Evolutionary conservation across 768 basidiomycete genomes (phyloP).

Genomic region (Tubosaeta sp.): DNA sequence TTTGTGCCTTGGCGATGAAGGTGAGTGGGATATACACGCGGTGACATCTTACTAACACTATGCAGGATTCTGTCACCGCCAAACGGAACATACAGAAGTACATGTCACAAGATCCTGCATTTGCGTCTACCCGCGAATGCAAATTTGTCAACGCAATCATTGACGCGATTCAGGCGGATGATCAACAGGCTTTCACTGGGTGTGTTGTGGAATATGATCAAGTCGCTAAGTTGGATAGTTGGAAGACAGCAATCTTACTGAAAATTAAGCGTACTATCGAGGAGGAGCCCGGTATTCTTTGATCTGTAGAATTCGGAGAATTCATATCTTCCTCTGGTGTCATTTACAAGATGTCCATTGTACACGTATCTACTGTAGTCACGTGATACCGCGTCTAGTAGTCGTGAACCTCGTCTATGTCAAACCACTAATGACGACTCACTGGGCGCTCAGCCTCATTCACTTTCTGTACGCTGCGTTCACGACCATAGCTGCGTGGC

Average conservation of each 20-base stretch:
- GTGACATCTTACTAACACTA: conserved; percentile 9
- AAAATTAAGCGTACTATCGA: conserved; percentile 83
- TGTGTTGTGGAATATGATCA: conserved; percentile 93
- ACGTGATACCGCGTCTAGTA: conserved; percentile 19
- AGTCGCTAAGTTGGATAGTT: conserved; percentile 88
- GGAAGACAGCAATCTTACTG: conserved; percentile 90
- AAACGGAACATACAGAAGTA: conserved; percentile 78
- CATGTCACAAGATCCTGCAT: conserved; percentile 76
- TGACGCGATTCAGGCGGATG: conserved; percentile 71
- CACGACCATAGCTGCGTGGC: conserved; percentile 38
- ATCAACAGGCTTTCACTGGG: conserved; percentile 70
- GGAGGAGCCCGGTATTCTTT: conserved; percentile 43
- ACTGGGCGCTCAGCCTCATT: conserved; percentile 47
- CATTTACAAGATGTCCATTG: not conserved
- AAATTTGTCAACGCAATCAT: conserved; percentile 79
- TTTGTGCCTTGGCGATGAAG: conserved; percentile 85
- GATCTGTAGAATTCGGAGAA: conserved; percentile 3
- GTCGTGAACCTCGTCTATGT: conserved; percentile 10
- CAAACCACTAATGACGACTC: conserved; percentile 35
- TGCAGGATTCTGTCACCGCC: conserved; percentile 80
- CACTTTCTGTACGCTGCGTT: conserved; percentile 54
- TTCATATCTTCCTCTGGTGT: not conserved
- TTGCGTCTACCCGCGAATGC: conserved; percentile 84
- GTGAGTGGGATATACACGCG: conserved; percentile 43
- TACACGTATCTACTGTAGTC: conserved; percentile 18